Evolutionary conservation across 2,329 filamentous ascomycete species (phyloP).

Genomic region (Dactylellina cionopaga): DNA sequence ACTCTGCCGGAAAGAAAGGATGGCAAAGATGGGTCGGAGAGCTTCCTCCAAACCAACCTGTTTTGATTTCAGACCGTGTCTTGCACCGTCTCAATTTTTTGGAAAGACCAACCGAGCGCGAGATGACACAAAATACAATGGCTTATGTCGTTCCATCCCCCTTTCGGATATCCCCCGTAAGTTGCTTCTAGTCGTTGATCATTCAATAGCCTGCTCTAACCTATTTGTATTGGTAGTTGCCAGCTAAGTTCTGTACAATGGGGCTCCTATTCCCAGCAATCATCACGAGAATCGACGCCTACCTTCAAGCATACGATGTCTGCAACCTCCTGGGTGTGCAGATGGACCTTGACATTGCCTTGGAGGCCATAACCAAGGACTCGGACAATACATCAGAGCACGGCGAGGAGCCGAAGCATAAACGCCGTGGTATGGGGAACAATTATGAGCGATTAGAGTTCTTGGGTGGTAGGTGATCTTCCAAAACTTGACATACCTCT

Average conservation of each 20-base stretch:
- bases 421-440: slow-evolving; percentile 85
- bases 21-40: slow-evolving; percentile 63
- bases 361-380: slow-evolving; percentile 93
- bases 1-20: slow-evolving; percentile 76
- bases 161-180: slow-evolving; percentile 77
- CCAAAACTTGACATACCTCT: not conserved
- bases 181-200: slow-evolving; percentile 58
- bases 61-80: slow-evolving; percentile 78
- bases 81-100: slow-evolving; percentile 84
- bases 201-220: too few relatives aligned
- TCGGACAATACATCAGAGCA: slow-evolving; percentile 84
- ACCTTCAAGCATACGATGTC: slow-evolving; percentile 81
- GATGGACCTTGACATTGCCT: slow-evolving; percentile 74
- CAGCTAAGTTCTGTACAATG: slow-evolving; percentile 75
- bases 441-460: slow-evolving; percentile 97
- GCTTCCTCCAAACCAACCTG: slow-evolving; percentile 78
- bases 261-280: slow-evolving; percentile 82
- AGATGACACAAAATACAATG: slow-evolving; percentile 64
- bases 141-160: slow-evolving; percentile 81
- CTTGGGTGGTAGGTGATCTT: slow-evolving; percentile 68
- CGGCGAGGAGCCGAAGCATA: slow-evolving; percentile 73
- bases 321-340: slow-evolving; percentile 69
- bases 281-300: slow-evolving; percentile 82
- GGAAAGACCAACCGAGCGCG: slow-evolving; percentile 71
- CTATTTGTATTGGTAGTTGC: slow-evolving; percentile 70